phyloP scores from a whole-genome alignment of 2,329 filamentous ascomycete genomes.

The Shiraia sp. region DNA sequence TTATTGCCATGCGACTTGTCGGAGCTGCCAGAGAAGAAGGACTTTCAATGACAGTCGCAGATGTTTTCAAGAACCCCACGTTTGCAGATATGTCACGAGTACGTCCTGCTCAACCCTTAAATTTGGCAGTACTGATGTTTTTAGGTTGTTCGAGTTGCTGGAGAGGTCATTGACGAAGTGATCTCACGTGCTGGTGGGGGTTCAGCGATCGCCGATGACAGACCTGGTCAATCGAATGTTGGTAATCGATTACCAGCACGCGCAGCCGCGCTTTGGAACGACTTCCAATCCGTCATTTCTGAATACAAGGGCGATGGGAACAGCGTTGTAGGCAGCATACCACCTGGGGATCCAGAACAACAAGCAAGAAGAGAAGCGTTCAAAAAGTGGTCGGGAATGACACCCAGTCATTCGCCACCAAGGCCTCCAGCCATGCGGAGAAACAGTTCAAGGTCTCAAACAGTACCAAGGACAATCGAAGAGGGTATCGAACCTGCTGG shows the following conservation, averaged over 20 bases:
- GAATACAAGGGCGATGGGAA: constrained; percentile 25
- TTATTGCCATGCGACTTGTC: constrained; percentile 41
- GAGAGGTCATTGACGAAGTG: constrained; percentile 41
- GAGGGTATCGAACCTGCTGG: constrained; percentile 21
- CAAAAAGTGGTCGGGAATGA: constrained; percentile 33
- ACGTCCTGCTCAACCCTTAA: constrained; percentile 2
- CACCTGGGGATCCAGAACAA: constrained; percentile 13
- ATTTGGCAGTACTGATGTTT: not conserved
- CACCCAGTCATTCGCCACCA: constrained; percentile 6
- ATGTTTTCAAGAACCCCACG: constrained; percentile 40
- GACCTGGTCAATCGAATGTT: constrained; percentile 18
- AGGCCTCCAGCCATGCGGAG: constrained; percentile 13
- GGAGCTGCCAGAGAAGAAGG: constrained; percentile 39
- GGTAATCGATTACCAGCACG: constrained; percentile 16
- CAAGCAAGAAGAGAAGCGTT: constrained; percentile 20
- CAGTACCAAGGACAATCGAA: constrained; percentile 31
- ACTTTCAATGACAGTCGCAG: constrained; percentile 39
- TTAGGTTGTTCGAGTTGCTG: constrained; percentile 38
- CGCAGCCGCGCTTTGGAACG: constrained; percentile 30
- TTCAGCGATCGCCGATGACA: constrained; percentile 16
- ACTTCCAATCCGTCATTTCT: constrained; percentile 37
- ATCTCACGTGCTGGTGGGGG: constrained; percentile 36
- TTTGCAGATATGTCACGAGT: constrained; percentile 40
- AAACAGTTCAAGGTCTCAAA: constrained; percentile 15
- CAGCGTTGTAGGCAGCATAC: constrained; percentile 7